Percentiles rank a stretch among this genome's conserved stretches.
Conservation (phyloP, 495 filamentous ascomycete species). For the Tuber indicum region DNA sequence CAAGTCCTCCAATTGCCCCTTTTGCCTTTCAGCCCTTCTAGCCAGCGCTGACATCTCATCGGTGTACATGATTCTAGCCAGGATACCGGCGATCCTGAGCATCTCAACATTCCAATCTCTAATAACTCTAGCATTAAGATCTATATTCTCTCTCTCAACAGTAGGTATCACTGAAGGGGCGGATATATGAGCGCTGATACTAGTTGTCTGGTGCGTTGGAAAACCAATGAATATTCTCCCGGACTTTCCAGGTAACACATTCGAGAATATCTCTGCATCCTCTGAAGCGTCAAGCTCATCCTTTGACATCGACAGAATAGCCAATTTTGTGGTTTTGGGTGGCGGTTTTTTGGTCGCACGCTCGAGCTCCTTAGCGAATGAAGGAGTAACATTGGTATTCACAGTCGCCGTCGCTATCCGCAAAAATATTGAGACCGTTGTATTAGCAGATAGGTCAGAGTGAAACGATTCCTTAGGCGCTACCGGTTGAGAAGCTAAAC, state of each 20-base stretch:
- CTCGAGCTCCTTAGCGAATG: slow-evolving; percentile 79
- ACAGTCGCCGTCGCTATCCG: slow-evolving; percentile 77
- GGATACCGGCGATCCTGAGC: slow-evolving; percentile 81
- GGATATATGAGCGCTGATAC: slow-evolving; percentile 91
- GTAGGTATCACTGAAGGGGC: slow-evolving; percentile 96
- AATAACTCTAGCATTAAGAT: slow-evolving; percentile 90
- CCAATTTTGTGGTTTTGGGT: slow-evolving; percentile 73
- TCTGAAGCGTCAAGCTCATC: slow-evolving; percentile 68
- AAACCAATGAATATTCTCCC: slow-evolving; percentile 96
- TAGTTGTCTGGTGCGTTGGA: slow-evolving; percentile 93
- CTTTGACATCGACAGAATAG: slow-evolving; percentile 83
- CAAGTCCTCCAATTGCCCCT: slow-evolving; percentile 56
- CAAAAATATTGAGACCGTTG: slow-evolving; percentile 72
- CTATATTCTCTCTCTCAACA: slow-evolving; percentile 95
- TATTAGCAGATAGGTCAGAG: slow-evolving; percentile 32
- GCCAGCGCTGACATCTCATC: slow-evolving; percentile 76
- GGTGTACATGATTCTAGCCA: slow-evolving; percentile 77
- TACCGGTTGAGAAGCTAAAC: slow-evolving; percentile 17
- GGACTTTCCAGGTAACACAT: slow-evolving; percentile 79
- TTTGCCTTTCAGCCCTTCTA: slow-evolving; percentile 49
- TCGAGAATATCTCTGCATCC: slow-evolving; percentile 73
- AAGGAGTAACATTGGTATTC: slow-evolving; percentile 58
- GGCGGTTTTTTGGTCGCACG: slow-evolving; percentile 95
- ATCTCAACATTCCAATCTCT: slow-evolving; percentile 95
- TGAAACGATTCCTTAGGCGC: slow-evolving; percentile 18